phyloP scores from a whole-genome alignment of 768 basidiomycete species.

The Panaeolus cyanescens region DNA sequence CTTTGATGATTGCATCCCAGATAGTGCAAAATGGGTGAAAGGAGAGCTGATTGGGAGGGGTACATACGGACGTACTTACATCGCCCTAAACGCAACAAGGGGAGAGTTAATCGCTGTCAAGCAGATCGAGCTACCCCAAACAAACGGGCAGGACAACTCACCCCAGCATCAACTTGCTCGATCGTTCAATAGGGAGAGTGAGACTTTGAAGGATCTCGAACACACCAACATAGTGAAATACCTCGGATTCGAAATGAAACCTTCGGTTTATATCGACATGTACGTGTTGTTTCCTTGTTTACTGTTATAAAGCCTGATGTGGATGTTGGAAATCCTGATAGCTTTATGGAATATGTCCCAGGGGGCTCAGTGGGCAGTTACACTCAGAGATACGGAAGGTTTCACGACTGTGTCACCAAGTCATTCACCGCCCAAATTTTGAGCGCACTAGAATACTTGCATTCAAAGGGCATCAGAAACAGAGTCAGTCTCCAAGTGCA shows the following conservation, averaged over 20 bases:
- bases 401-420: slow-evolving; percentile 88
- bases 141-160: slow-evolving; percentile 91
- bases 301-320: too few relatives aligned
- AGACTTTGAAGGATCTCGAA: slow-evolving; percentile 93
- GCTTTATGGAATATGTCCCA: slow-evolving; percentile 98
- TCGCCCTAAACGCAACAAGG: slow-evolving; percentile 95
- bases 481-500: slow-evolving; percentile 51
- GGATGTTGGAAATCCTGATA: slow-evolving; percentile 28
- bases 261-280: slow-evolving; percentile 89
- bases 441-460: slow-evolving; percentile 89
- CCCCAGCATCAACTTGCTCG: slow-evolving; percentile 86
- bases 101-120: slow-evolving; percentile 99
- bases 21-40: slow-evolving; percentile 97
- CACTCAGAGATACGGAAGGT: slow-evolving; percentile 88
- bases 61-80: slow-evolving; percentile 94
- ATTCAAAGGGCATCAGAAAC: slow-evolving; percentile 89
- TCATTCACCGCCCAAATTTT: slow-evolving; percentile 93
- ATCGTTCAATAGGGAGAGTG: slow-evolving; percentile 92
- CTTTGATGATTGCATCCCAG: slow-evolving; percentile 33
- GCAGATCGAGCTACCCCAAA: slow-evolving; percentile 94
- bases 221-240: slow-evolving; percentile 98
- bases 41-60: slow-evolving; percentile 97
- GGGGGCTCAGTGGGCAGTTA: slow-evolving; percentile 94
- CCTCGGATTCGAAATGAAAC: slow-evolving; percentile 91
- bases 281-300: slow-evolving; percentile 42